phyloP scores from a whole-genome alignment of 1,284 basidiomycete genomes.

The Leccinum pallidistipes region DNA sequence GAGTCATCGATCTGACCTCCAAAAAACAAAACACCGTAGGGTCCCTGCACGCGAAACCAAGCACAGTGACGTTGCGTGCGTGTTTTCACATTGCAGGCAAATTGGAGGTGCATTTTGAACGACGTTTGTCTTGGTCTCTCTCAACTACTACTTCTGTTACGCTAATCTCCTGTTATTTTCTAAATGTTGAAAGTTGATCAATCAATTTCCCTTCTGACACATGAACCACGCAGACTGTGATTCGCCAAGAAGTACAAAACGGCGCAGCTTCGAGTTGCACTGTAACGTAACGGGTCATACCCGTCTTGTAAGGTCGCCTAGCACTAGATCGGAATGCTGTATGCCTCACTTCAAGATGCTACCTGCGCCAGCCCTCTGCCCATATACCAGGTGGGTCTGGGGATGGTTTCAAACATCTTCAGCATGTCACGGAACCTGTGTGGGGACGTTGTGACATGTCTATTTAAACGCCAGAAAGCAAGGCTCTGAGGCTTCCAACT shows the following conservation, averaged over 20 bases:
- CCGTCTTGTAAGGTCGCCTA: neutral
- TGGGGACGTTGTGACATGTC: neutral
- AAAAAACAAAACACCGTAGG: neutral
- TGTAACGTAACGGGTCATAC: slow-evolving; percentile 8
- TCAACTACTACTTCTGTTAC: neutral
- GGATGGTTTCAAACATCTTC: neutral
- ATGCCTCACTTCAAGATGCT: slow-evolving; percentile 3
- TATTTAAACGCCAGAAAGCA: slow-evolving; percentile 2
- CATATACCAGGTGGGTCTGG: neutral
- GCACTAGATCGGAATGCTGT: neutral
- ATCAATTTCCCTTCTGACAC: neutral
- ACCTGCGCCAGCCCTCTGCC: neutral
- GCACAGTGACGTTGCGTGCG: neutral
- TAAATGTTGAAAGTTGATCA: neutral
- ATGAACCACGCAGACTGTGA: neutral
- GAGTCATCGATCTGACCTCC: neutral
- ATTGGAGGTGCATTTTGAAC: neutral
- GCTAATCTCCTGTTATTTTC: neutral
- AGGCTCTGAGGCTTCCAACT: neutral
- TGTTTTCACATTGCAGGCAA: neutral
- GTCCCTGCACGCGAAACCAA: neutral
- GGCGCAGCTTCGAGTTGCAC: neutral
- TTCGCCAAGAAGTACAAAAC: no score
- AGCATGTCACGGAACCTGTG: neutral
- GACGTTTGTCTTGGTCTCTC: neutral